These are phyloP conservation scores for Phytomonas francai DNA, from an alignment of 208 protist genomes.

Conservation along the genomic window DNA sequence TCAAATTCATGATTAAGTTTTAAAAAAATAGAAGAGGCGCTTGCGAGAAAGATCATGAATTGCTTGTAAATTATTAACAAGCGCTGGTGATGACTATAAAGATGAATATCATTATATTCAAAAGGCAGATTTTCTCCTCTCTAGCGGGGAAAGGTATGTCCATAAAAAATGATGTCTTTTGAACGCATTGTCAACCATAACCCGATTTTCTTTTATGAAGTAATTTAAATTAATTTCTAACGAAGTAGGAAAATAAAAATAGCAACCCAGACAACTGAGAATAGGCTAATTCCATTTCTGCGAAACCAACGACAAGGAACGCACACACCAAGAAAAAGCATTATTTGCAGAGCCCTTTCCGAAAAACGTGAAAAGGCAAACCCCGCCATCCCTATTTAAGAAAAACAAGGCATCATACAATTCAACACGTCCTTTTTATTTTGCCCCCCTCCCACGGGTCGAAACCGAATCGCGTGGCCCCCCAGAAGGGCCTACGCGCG, in stretches of 20 bases:
- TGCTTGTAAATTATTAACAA: background rate
- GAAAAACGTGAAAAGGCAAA: background rate
- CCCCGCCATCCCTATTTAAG: background rate
- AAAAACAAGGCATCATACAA: background rate
- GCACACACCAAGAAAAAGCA: background rate
- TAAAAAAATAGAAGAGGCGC: background rate
- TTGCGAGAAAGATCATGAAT: background rate
- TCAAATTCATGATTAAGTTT: background rate
- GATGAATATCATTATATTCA: background rate
- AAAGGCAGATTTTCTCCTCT: background rate
- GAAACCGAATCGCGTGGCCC: no score
- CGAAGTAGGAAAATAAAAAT: background rate
- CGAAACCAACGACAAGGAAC: background rate
- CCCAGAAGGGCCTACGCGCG: no score
- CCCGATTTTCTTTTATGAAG: background rate
- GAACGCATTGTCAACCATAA: background rate
- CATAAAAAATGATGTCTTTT: constrained; percentile 10
- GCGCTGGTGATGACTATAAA: background rate
- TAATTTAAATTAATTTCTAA: no score
- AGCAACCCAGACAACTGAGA: background rate
- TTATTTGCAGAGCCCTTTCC: background rate
- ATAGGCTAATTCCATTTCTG: background rate
- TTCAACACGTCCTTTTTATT: no score
- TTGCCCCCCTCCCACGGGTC: no score
- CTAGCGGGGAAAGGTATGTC: background rate